A percentile compares a stretch with the other conserved stretches of the same genome.
These are phyloP conservation scores for Ambrosia trifida DNA, from an alignment of 129 eudicot genomes.

Conservation along the genomic window DNA sequence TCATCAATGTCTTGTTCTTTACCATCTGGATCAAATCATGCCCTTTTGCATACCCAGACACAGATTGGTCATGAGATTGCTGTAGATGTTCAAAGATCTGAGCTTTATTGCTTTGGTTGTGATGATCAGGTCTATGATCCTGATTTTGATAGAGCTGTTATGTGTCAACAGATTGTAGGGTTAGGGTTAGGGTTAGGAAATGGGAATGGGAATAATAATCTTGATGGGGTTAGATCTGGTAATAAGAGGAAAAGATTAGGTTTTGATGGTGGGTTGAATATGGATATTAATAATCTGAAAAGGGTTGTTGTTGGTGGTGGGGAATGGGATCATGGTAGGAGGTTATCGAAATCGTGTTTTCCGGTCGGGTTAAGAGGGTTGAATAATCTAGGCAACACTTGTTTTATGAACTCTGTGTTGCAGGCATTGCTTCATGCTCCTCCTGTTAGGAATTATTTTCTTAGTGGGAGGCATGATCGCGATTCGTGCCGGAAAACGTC, in stretches of 20 bases:
- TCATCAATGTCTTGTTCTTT: slow-evolving; percentile 57
- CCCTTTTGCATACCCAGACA: slow-evolving; percentile 52
- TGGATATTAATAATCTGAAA: slow-evolving; percentile 46
- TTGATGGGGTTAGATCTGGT: slow-evolving; percentile 33
- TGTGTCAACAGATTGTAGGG: slow-evolving; percentile 43
- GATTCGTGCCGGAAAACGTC: slow-evolving; percentile 48
- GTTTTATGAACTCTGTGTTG: slow-evolving; percentile 82
- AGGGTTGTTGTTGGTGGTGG: slow-evolving; percentile 44
- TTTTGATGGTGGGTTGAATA: slow-evolving; percentile 49
- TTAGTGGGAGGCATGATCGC: slow-evolving; percentile 58
- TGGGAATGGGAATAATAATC: slow-evolving; percentile 15
- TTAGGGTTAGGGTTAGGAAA: slow-evolving; percentile 42
- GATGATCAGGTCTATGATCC: slow-evolving; percentile 91
- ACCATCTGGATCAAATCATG: slow-evolving; percentile 50
- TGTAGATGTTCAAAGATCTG: slow-evolving; percentile 67
- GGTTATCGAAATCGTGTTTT: slow-evolving; percentile 62
- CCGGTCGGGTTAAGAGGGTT: slow-evolving; percentile 76
- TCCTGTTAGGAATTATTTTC: slow-evolving; percentile 70
- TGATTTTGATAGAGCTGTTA: slow-evolving; percentile 66
- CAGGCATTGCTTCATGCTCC: slow-evolving; percentile 87
- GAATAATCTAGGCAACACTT: slow-evolving; percentile 74
- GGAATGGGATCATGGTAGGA: slow-evolving; percentile 43
- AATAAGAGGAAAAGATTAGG: slow-evolving; percentile 58
- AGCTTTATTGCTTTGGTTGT: slow-evolving; percentile 68
- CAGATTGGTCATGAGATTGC: slow-evolving; percentile 61